These are phyloP conservation scores for Haplosporangium sp. DNA, from an alignment of 371 early-diverging fungal species.

Conservation along the genomic window DNA sequence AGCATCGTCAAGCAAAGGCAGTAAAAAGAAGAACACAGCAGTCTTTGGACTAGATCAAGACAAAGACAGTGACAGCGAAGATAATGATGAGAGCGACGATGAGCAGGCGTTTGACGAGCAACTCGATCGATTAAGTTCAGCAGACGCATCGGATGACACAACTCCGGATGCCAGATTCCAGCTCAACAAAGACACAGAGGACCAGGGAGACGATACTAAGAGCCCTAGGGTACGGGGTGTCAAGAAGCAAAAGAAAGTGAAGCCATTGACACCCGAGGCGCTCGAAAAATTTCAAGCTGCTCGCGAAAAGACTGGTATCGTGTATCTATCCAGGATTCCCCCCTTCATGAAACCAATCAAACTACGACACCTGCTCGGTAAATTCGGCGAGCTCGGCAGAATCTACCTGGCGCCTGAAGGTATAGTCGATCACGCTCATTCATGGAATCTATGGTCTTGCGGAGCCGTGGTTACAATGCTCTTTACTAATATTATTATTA, in stretches of 20 bases:
- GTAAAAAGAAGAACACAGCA: constrained; percentile 22
- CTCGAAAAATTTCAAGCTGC: constrained; percentile 77
- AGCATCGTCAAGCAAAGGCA: not conserved
- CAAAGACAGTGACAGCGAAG: constrained; percentile 32
- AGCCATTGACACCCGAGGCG: constrained; percentile 77
- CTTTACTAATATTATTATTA: not conserved
- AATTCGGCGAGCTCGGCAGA: constrained; percentile 85
- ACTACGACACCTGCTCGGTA: constrained; percentile 75
- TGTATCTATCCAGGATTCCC: constrained; percentile 92
- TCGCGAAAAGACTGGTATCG: constrained; percentile 84
- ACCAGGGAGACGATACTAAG: constrained; percentile 29
- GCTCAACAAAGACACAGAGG: constrained; percentile 6
- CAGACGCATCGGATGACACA: constrained; percentile 32
- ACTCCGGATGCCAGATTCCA: constrained; percentile 29
- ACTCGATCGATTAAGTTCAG: constrained; percentile 12
- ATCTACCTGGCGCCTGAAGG: constrained; percentile 90
- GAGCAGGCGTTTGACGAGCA: constrained; percentile 50
- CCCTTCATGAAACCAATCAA: constrained; percentile 92
- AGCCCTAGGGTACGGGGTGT: constrained; percentile 28
- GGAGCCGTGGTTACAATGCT: too few species aligned
- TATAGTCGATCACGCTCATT: constrained; percentile 12
- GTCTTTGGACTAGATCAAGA: constrained; percentile 55
- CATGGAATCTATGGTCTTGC: too few species aligned
- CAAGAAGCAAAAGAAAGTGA: constrained; percentile 61
- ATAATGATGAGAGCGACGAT: constrained; percentile 34